Evolutionary conservation across 2,329 filamentous ascomycete genomes (phyloP).

Genomic region (Apiospora kogelbergensis): DNA sequence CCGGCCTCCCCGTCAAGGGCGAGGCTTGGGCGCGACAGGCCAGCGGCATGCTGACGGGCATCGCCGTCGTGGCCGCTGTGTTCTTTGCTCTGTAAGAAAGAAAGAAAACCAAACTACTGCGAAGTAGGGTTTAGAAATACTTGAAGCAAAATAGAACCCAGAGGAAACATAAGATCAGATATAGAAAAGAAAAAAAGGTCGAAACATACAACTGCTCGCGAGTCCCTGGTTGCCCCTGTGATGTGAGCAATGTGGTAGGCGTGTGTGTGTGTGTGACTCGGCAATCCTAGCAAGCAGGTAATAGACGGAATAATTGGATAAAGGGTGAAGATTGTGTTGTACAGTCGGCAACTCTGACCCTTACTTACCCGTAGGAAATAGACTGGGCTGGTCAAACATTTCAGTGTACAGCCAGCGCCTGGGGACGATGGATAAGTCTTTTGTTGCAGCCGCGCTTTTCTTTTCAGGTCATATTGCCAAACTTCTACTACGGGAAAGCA

Average conservation of each 20-base stretch:
- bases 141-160: background rate
- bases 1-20: slow-evolving; percentile 16
- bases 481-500: background rate
- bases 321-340: background rate
- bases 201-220: background rate
- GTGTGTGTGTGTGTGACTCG: background rate
- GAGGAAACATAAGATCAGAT: background rate
- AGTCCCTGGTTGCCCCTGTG: background rate
- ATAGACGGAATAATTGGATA: background rate
- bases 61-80: slow-evolving; percentile 23
- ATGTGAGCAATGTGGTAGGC: background rate
- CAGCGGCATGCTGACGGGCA: slow-evolving; percentile 22
- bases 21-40: slow-evolving; percentile 21
- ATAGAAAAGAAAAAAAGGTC: background rate
- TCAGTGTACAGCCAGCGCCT: no score
- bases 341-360: background rate
- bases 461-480: no score
- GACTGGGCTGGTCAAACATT: background rate
- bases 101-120: background rate
- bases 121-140: background rate
- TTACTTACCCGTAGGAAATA: background rate
- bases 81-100: slow-evolving; percentile 23
- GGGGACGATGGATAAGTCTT: no score
- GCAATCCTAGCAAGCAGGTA: background rate
- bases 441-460: no score